phyloP scores from a whole-genome alignment of 2,329 filamentous ascomycete species.

The Aspergillus jensenii region DNA sequence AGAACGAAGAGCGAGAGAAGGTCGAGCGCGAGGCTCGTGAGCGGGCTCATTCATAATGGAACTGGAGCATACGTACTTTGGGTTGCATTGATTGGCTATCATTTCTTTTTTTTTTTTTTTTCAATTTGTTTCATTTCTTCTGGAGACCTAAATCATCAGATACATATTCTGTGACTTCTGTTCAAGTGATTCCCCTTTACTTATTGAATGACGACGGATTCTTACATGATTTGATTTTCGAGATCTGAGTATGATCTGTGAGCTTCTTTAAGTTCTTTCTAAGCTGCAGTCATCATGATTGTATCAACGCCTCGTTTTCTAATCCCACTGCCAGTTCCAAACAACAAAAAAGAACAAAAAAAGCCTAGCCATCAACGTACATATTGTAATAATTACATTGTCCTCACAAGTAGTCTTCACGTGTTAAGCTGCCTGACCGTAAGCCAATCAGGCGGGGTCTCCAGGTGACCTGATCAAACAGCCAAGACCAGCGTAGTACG shows the following conservation, averaged over 20 bases:
- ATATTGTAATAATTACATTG: neutral
- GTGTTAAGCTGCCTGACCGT: constrained; percentile 4
- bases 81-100: constrained; percentile 9
- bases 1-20: constrained; percentile 73
- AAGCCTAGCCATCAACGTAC: neutral
- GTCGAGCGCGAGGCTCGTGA: constrained; percentile 59
- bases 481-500: neutral
- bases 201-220: constrained; percentile 8
- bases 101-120: constrained; percentile 6
- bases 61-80: constrained; percentile 21
- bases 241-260: neutral
- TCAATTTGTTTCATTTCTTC: neutral
- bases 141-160: constrained; percentile 9
- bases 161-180: constrained; percentile 28
- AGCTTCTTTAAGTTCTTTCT: neutral
- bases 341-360: neutral
- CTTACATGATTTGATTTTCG: constrained; percentile 3
- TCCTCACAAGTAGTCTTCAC: constrained; percentile 1
- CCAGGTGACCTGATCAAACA: constrained; percentile 11
- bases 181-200: constrained; percentile 33
- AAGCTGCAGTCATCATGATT: neutral
- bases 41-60: constrained; percentile 29
- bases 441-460: constrained; percentile 14
- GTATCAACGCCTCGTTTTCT: neutral
- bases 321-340: neutral